phyloP scores from a whole-genome alignment of 352 stramenopile genomes.

The Phytophthora kernoviae region DNA sequence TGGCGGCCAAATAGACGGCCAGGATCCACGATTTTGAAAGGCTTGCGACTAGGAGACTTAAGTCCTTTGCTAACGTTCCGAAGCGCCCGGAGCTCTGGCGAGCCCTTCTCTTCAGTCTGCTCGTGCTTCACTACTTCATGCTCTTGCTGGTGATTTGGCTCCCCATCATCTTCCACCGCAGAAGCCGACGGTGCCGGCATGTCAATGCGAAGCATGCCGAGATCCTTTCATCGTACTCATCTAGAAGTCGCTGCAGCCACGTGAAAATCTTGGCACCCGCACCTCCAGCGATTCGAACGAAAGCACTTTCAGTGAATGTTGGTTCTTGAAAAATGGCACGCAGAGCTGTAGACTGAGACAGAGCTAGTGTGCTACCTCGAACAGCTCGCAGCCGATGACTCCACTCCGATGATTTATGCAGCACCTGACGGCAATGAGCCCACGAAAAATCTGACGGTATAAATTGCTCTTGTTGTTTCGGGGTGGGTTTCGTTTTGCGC shows the following conservation, averaged over 20 bases:
- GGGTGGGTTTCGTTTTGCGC: constrained; percentile 39
- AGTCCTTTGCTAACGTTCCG: constrained; percentile 20
- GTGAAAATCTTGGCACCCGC: constrained; percentile 67
- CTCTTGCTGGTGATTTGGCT: constrained; percentile 6
- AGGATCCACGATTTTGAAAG: constrained; percentile 51
- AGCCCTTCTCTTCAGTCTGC: constrained; percentile 12
- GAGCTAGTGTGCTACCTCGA: constrained; percentile 39
- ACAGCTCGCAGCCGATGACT: constrained; percentile 45
- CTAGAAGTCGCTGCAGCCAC: constrained; percentile 65
- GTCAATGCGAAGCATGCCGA: constrained; percentile 43
- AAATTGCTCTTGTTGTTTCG: constrained; percentile 57
- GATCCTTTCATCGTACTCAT: constrained; percentile 60
- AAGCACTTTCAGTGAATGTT: constrained; percentile 51
- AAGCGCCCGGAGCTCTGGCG: constrained; percentile 18
- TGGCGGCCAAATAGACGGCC: constrained; percentile 47
- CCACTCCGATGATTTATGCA: constrained; percentile 59
- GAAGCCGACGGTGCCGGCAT: constrained; percentile 9
- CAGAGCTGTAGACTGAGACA: constrained; percentile 54
- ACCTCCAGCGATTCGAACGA: constrained; percentile 52
- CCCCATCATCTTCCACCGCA: constrained; percentile 10
- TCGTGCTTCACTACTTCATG: constrained; percentile 4
- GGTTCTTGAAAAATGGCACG: constrained; percentile 70
- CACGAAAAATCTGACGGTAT: constrained; percentile 67
- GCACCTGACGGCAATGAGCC: constrained; percentile 57
- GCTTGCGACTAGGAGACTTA: constrained; percentile 23